Evolutionary conservation across 106 monocot species (phyloP), one percentile per base, ranked within the genome.

Genomic region (Dioscorea dumetorum): DNA sequence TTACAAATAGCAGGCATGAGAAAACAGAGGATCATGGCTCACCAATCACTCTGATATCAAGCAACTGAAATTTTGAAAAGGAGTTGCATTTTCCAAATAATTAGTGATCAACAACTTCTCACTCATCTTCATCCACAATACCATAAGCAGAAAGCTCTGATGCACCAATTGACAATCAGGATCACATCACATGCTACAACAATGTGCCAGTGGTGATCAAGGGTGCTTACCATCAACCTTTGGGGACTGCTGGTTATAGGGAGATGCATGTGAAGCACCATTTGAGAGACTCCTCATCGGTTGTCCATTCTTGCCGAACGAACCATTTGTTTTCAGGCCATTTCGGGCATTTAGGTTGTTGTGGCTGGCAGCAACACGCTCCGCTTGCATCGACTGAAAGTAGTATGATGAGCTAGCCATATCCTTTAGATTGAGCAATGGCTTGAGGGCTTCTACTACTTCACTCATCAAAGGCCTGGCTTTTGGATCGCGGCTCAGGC

Each of bases 241-340:
- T 5, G 78, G 70, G 0, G 72, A 68, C 28, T 41, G 41, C 41
- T 81, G 83, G 49, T 70, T 80, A 41, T 72, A 79, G 19, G 86
- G 93, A 7, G 88, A 93, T 12, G 83, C 78, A 75, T 67, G 75
- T 6, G 75, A 22, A 54, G 33, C 21, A 53, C 78, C 83, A 58
- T 73, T 74, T 2, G 88, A 86, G 34, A 93, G 79, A 64, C 79
- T 93, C 72, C 93, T 76, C 68, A 67, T 24, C 17, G 78, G 80
- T 49, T 73, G 85, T 19, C 73, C 82, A 57, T 80, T 76, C 64
- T 72, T 77, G 10, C 64, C 19, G 21, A 85, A 69, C 13, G 85
- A 80, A 23, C 63, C 61, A 49, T 88, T 77, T 22, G 74, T 52
- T 50, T 69, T 92, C 62, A 85, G 62, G 41, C 85, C 73, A 24